Evolutionary conservation across 805 yeast species (phyloP).

Genomic region (Lipomyces spencermartinsiae): DNA sequence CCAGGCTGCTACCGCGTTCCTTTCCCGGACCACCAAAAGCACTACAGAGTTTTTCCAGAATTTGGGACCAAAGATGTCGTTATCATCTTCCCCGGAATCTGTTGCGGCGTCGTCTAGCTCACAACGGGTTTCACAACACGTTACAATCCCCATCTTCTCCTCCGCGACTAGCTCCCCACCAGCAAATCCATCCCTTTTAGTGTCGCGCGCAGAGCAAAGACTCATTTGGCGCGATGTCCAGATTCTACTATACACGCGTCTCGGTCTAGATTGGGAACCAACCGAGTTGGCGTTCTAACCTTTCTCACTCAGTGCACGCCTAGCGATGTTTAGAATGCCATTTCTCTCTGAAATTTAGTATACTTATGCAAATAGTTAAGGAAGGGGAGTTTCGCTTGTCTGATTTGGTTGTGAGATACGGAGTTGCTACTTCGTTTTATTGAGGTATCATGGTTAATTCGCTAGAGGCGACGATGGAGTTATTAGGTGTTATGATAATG

Average conservation of each 20-base stretch:
- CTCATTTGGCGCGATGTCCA: constrained; percentile 71
- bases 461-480: not conserved
- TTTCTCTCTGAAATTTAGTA: not conserved
- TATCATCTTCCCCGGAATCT: not conserved
- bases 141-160: constrained; percentile 22
- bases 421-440: not conserved
- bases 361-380: not conserved
- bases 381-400: not conserved
- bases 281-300: constrained; percentile 40
- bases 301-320: not conserved
- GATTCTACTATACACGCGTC: constrained; percentile 58
- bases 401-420: not conserved
- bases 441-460: not conserved
- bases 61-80: not conserved
- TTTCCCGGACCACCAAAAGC: constrained; percentile 17
- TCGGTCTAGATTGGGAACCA: constrained; percentile 65
- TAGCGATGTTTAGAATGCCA: not conserved
- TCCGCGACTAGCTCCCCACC: constrained; percentile 5
- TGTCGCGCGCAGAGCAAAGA: constrained; percentile 64
- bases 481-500: not conserved
- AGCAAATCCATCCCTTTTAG: constrained; percentile 23
- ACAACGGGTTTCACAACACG: constrained; percentile 38
- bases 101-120: not conserved
- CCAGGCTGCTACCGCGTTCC: constrained; percentile 5
- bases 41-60: constrained; percentile 18